Evolutionary conservation across 441 rosid species (phyloP).

Genomic region (Cnidoscolus chayamansa): DNA sequence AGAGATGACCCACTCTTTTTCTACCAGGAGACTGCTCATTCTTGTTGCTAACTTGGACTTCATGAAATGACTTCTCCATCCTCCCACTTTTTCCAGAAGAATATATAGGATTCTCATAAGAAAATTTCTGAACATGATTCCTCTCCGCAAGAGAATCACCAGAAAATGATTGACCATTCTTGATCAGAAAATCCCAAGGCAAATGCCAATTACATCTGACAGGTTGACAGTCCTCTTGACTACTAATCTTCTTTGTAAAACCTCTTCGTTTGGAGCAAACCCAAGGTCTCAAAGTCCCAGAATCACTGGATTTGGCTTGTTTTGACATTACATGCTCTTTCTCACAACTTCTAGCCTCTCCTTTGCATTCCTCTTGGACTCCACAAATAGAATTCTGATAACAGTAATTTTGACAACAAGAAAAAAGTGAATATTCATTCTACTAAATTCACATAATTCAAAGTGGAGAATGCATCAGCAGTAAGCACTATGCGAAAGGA

Average conservation of each 20-base stretch:
- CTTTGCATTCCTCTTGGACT: conserved; percentile 35
- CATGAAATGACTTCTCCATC: conserved; percentile 32
- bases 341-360: conserved; percentile 33
- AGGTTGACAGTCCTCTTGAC: conserved; percentile 38
- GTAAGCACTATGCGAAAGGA: neutral
- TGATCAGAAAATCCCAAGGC: conserved; percentile 40
- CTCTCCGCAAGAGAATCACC: conserved; percentile 37
- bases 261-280: conserved; percentile 50
- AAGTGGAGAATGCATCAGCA: neutral
- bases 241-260: conserved; percentile 43
- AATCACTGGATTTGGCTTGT: conserved; percentile 33
- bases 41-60: conserved; percentile 28
- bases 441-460: conserved; percentile 8
- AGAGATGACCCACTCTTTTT: conserved; percentile 42
- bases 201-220: conserved; percentile 37
- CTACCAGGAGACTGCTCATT: conserved; percentile 40
- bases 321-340: conserved; percentile 30
- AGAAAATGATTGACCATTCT: conserved; percentile 35
- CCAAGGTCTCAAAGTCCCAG: conserved; percentile 51
- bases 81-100: conserved; percentile 31
- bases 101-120: conserved; percentile 37
- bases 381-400: conserved; percentile 40
- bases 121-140: conserved; percentile 33
- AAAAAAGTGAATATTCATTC: conserved; percentile 19
- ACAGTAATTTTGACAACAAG: conserved; percentile 28